These are phyloP conservation scores for Acer saccharum DNA, from an alignment of 345 rosid species.

Conservation along the genomic window DNA sequence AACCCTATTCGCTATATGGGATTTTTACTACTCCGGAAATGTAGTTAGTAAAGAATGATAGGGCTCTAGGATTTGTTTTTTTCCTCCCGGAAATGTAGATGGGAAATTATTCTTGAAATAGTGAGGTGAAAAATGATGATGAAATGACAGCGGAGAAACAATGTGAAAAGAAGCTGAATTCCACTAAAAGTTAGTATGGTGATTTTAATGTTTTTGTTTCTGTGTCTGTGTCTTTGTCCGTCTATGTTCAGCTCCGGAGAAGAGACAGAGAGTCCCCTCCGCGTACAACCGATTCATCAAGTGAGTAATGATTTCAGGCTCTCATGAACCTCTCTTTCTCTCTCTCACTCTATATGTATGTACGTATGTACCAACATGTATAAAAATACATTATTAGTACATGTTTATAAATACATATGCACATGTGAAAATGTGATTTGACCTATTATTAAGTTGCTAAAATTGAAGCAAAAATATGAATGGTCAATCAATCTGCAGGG, in stretches of 20 bases:
- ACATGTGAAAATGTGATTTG: neutral
- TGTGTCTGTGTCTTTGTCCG: conserved; percentile 22
- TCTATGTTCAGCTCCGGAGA: conserved; percentile 54
- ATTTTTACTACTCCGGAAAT: conserved; percentile 6
- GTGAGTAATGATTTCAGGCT: conserved; percentile 35
- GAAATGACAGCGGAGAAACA: conserved; percentile 23
- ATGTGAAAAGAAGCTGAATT: neutral
- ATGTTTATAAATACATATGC: neutral
- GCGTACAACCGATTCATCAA: conserved; percentile 71
- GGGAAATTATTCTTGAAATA: neutral
- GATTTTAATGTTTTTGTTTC: conserved; percentile 27
- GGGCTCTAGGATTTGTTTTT: conserved; percentile 13
- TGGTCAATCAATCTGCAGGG: conserved; percentile 38
- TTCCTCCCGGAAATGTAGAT: conserved; percentile 15
- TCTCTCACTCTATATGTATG: neutral
- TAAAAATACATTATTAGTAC: neutral
- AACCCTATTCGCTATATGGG: too few species aligned
- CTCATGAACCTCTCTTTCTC: neutral
- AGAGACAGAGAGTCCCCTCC: conserved; percentile 65
- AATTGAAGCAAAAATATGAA: conserved; percentile 8
- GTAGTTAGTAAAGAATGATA: conserved; percentile 12
- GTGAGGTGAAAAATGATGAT: conserved; percentile 21
- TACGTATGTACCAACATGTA: neutral
- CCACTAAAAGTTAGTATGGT: conserved; percentile 18
- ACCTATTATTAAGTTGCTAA: conserved; percentile 11